These are phyloP conservation scores for Thelonectria blattea DNA, from an alignment of 2,329 filamentous ascomycete species.

Conservation along the genomic window DNA sequence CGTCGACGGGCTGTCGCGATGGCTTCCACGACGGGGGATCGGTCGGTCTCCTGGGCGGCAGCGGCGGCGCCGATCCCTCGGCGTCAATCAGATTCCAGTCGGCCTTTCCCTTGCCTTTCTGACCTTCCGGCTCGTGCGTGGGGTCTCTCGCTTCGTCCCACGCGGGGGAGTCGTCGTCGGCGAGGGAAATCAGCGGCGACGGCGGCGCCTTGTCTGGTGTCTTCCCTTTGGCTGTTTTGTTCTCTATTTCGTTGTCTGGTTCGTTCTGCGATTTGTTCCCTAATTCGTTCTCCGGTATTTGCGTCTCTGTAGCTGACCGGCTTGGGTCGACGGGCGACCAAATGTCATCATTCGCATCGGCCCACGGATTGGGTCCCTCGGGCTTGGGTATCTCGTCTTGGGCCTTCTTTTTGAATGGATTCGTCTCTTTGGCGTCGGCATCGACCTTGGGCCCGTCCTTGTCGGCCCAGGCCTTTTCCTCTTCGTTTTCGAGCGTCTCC, in stretches of 20 bases:
- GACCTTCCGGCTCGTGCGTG: conserved; percentile 55
- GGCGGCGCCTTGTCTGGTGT: conserved; percentile 37
- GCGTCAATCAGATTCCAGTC: conserved; percentile 61
- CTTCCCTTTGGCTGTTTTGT: conserved; percentile 36
- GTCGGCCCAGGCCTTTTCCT: conserved; percentile 43
- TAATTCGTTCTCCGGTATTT: neutral
- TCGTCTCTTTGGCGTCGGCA: conserved; percentile 49
- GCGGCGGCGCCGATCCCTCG: conserved; percentile 44
- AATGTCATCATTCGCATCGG: conserved; percentile 27
- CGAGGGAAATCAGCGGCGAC: conserved; percentile 47
- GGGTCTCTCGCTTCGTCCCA: conserved; percentile 54
- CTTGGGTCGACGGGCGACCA: conserved; percentile 32
- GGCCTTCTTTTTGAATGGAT: conserved; percentile 61
- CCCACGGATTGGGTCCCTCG: conserved; percentile 49
- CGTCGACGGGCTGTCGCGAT: conserved; percentile 51
- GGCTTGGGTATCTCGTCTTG: conserved; percentile 45
- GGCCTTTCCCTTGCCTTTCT: conserved; percentile 51
- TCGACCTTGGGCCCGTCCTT: conserved; percentile 14
- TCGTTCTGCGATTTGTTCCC: neutral
- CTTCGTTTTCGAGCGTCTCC: conserved; percentile 30
- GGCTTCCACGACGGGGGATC: conserved; percentile 44
- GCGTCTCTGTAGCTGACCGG: too few species aligned
- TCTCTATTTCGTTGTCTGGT: neutral
- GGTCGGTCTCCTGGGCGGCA: conserved; percentile 46
- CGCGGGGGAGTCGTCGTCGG: conserved; percentile 45